Conservation (phyloP, 1,284 basidiomycete genomes). For the Fomitiporia mediterranea region DNA sequence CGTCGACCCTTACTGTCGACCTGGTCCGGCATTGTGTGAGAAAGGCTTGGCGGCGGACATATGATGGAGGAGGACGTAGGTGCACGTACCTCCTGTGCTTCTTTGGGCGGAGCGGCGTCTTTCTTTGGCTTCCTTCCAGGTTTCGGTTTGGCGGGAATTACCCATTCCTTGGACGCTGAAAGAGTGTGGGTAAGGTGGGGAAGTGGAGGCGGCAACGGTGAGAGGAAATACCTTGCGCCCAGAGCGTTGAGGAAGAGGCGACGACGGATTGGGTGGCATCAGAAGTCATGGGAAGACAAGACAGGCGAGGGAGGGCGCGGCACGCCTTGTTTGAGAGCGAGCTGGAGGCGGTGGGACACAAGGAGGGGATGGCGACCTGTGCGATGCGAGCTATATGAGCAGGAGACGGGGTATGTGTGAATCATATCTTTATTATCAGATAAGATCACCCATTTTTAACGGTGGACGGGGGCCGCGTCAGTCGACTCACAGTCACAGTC, state of each 20-base stretch:
- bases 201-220: slow-evolving; percentile 22
- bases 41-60: slow-evolving; percentile 22
- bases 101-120: slow-evolving; percentile 41
- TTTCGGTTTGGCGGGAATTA: slow-evolving; percentile 84
- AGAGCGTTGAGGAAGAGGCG: slow-evolving; percentile 44
- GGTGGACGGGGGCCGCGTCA: no score
- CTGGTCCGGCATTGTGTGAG: slow-evolving; percentile 27
- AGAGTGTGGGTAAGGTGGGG: slow-evolving; percentile 21
- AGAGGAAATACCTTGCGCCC: slow-evolving; percentile 44
- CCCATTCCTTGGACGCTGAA: slow-evolving; percentile 85
- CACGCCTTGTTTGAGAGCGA: slow-evolving; percentile 10
- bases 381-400: slow-evolving; percentile 20
- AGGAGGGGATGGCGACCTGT: slow-evolving; percentile 19
- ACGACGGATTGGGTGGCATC: slow-evolving; percentile 27
- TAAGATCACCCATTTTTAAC: not conserved
- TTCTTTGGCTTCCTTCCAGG: slow-evolving; percentile 87
- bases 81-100: slow-evolving; percentile 44
- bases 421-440: no score
- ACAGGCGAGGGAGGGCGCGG: slow-evolving; percentile 13
- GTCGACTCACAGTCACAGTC: no score
- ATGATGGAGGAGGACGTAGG: slow-evolving; percentile 14
- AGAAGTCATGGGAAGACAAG: slow-evolving; percentile 28
- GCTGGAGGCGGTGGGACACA: slow-evolving; percentile 21
- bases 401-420: not conserved
- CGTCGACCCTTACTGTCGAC: slow-evolving; percentile 58